phyloP scores from a whole-genome alignment of 2,329 filamentous ascomycete species.

The Beauveria brongniartii region DNA sequence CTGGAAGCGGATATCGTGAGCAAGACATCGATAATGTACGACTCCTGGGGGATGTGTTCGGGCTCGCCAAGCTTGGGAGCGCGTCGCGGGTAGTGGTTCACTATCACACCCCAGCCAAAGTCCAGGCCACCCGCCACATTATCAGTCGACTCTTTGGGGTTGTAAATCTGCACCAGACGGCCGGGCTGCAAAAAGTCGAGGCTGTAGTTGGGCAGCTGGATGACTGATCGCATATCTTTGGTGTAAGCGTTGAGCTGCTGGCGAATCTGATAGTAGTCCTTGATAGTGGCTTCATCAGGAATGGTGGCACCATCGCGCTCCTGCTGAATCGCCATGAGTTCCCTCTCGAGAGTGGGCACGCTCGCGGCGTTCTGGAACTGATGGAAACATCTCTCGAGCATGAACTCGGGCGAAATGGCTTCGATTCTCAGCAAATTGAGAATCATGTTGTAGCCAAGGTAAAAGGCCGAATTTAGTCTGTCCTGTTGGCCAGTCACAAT shows the following conservation, averaged over 20 bases:
- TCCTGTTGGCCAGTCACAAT: conserved; percentile 97
- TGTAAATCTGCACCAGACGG: conserved; percentile 80
- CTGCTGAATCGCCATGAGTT: conserved; percentile 69
- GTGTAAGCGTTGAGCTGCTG: conserved; percentile 77
- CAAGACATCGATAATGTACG: conserved; percentile 75
- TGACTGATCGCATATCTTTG: conserved; percentile 83
- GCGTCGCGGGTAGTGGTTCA: conserved; percentile 62
- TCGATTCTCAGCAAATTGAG: conserved; percentile 95
- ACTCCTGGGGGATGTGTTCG: conserved; percentile 65
- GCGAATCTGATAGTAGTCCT: conserved; percentile 87
- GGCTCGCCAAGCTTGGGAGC: conserved; percentile 58
- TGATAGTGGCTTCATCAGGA: conserved; percentile 77
- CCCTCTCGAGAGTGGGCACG: conserved; percentile 74
- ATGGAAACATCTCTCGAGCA: conserved; percentile 97
- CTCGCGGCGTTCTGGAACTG: conserved; percentile 95
- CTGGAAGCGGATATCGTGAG: conserved; percentile 49
- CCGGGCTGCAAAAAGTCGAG: conserved; percentile 78
- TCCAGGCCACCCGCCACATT: conserved; percentile 41
- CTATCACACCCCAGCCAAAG: conserved; percentile 90
- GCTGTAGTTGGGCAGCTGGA: conserved; percentile 84
- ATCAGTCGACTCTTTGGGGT: conserved; percentile 43
- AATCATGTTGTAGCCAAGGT: conserved; percentile 99
- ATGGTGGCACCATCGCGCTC: conserved; percentile 68
- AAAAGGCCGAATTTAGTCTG: conserved; percentile 93
- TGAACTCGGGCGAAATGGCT: conserved; percentile 96